Evolutionary conservation across 2,329 filamentous ascomycete genomes (phyloP), one percentile per base, ranked within the genome.

Genomic region (Pseudogymnoascus sp.): DNA sequence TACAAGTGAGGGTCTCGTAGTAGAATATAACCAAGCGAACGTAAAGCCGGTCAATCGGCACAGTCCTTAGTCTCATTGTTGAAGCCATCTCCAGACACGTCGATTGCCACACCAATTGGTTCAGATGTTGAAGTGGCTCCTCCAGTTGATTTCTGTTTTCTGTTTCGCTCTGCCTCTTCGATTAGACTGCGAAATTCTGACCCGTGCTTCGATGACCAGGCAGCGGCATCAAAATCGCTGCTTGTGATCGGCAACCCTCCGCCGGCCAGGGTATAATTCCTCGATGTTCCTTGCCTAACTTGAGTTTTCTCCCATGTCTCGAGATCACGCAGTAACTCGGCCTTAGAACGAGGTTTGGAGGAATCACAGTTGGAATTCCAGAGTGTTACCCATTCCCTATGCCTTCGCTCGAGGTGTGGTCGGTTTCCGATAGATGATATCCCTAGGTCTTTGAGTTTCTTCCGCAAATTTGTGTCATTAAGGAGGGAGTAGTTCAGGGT

Each of bases 281-380:
- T 75, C 18, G 72, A 73, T 14, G 75, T 75, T 5, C 84, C 83
- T 57, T 79, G 79, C 1, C 84, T 83, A 7, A 91, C 90, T 67
- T 96, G 86, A 0, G 89, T 93, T 51, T 86, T 83, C 75, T 99
- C 95, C 93, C 95, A 97, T 1, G 84, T 76, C 21, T 93, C 89
- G 11, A 99, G 75, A 65, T 97, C 93, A 12, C 83, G 84, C 14
- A 96, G 75, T 4, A 99, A 75, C 64, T 95, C 87, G 5, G 77
- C 72, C 67, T 90, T 91, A 10, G 80, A 80, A 72, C 88, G 89
- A 0, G 91, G 91, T 1, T 79, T 79, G 37, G 83, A 83, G 1
- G 93, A 89, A 75, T 99, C 95, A 76, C 92, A 96, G 73, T 99
- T 99, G 10, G 96, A 90, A 74, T 99, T 99, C 89, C 91, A 97